These are phyloP conservation scores for Penicillium janthinellum DNA, from an alignment of 2,329 filamentous ascomycete species.

Conservation along the genomic window DNA sequence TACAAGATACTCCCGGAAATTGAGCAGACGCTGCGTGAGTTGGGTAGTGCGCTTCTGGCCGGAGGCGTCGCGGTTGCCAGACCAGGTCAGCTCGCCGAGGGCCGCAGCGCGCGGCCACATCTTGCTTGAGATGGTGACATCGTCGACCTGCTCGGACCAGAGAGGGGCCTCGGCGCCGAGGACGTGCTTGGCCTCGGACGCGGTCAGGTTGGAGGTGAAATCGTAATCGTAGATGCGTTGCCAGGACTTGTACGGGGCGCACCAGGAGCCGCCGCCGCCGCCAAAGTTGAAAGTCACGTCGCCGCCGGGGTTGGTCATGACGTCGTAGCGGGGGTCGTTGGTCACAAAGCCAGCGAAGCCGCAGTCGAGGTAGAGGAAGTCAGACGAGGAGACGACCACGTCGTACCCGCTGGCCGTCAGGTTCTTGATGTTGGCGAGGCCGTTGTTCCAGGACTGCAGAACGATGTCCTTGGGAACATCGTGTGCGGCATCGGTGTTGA, in stretches of 20 bases:
- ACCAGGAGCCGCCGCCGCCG: conserved; percentile 59
- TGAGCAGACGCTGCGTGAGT: conserved; percentile 59
- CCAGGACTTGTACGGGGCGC: conserved; percentile 62
- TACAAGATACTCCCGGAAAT: conserved; percentile 62
- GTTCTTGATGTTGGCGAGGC: conserved; percentile 54
- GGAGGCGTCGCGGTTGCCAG: conserved; percentile 53
- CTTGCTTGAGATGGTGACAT: conserved; percentile 52
- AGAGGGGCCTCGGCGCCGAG: conserved; percentile 56
- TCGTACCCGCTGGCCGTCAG: conserved; percentile 55
- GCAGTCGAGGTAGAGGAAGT: conserved; percentile 61
- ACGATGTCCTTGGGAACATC: conserved; percentile 55
- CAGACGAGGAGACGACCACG: conserved; percentile 58
- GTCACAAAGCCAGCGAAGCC: conserved; percentile 56
- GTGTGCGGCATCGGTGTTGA: conserved; percentile 49
- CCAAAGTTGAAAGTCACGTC: conserved; percentile 57
- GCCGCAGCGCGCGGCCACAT: conserved; percentile 62
- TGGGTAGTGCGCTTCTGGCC: conserved; percentile 56
- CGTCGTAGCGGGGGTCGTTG: conserved; percentile 61
- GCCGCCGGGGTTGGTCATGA: conserved; percentile 53
- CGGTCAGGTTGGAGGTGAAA: conserved; percentile 54
- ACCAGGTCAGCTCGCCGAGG: conserved; percentile 59
- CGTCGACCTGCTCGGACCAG: conserved; percentile 59
- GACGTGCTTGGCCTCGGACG: conserved; percentile 50
- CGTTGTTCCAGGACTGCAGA: conserved; percentile 60
- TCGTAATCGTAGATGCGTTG: conserved; percentile 63